Conservation (phyloP, 192 early-diverging fungal genomes). For the Funneliformis mosseae region DNA sequence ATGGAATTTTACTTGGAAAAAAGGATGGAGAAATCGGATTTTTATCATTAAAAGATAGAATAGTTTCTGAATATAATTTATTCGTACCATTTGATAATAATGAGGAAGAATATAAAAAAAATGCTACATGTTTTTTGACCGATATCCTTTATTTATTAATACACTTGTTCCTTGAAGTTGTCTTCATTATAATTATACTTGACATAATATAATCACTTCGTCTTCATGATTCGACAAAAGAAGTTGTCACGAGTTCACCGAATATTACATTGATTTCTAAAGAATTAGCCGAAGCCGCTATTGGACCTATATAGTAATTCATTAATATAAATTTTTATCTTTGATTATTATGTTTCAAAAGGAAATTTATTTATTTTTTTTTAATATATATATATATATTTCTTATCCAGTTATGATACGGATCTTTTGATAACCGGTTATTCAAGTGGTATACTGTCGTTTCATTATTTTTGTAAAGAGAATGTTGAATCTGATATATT, state of each 20-base stretch:
- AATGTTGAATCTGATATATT: background rate
- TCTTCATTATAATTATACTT: background rate
- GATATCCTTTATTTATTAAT: constrained; percentile 24
- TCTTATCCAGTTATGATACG: background rate
- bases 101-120: background rate
- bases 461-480: background rate
- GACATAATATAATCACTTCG: constrained; percentile 8
- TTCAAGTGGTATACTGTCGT: background rate
- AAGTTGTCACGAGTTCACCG: background rate
- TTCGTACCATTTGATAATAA: background rate
- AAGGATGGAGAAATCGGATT: constrained; percentile 28
- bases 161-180: background rate
- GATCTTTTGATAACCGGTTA: background rate
- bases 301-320: background rate
- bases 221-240: background rate
- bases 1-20: constrained; percentile 11
- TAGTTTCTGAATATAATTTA: background rate
- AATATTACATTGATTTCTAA: background rate
- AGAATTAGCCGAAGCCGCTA: background rate
- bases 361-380: background rate
- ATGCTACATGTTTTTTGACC: constrained; percentile 23
- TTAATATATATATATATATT: no score
- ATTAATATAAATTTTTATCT: background rate
- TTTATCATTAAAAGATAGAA: background rate
- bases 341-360: background rate